Evolutionary conservation across 148 eudicot species (phyloP), one percentile per base, ranked within the genome.

Genomic region (Silene uniflora): DNA sequence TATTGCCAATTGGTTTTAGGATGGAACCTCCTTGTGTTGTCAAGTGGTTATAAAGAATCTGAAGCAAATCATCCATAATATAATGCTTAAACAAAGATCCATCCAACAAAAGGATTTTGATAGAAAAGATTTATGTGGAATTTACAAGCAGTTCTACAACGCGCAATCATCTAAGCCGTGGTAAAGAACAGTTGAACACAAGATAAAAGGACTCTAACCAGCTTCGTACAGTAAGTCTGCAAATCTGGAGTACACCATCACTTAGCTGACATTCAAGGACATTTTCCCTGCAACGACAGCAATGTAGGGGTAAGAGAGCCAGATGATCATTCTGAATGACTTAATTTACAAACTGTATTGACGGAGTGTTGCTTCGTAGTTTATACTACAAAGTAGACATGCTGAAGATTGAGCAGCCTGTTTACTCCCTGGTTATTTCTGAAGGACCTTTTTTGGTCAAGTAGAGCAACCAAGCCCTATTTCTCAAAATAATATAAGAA

Each of bases 241-340:
- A n/a, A 78, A 17, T 18, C 44, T 64, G 25, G 59, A 24, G 42
- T n/a, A 49, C 67, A 44, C 3, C 71, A 59, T n/a, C 60, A 19
- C 22, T 68, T 46, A 46, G 75, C 74, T 58, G 69, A 68, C 74
- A 68, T 67, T 60, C 69, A 75, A 67, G 60, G 69, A 23, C 78
- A 80, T 62, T 64, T 66, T 62, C 65, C 78, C 82, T 80, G 78
- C 78, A 79, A 74, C 11, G 16, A 52, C 17, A 32, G 59, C 24
- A 59, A 60, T 39, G 44, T 39, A 39, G 44, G 44, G 44, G 44
- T 39, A 39, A 39, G 44, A 39, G 44, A 0, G 44, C 44, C 44
- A 9, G 44, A 39, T 39, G 44, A 39, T 39, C 44, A 39, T 39
- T 39, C 44, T 39, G 10, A 39, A 39, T 39, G 44, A 39, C 44